Evolutionary conservation across 2,329 filamentous ascomycete genomes (phyloP).

Genomic region (Fusarium brachygibbosum): DNA sequence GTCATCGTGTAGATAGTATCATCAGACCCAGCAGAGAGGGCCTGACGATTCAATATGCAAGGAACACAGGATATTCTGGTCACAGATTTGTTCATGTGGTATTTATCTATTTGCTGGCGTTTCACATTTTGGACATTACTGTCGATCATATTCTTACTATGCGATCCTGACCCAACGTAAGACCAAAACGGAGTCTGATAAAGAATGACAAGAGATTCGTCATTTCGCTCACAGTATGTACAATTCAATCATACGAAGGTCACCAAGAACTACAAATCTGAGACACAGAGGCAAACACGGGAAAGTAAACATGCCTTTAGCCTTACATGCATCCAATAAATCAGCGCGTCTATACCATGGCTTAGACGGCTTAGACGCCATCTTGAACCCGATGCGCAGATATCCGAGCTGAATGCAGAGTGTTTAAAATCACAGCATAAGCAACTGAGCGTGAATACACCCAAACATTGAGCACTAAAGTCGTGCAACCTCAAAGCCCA

Average conservation of each 20-base stretch:
- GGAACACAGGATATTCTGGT: constrained; percentile 10
- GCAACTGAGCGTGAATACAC: not conserved
- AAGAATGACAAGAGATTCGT: constrained; percentile 27
- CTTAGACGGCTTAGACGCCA: constrained; percentile 3
- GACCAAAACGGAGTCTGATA: constrained; percentile 12
- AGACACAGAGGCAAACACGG: constrained; percentile 7
- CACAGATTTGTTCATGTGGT: constrained; percentile 29
- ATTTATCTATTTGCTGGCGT: constrained; percentile 15
- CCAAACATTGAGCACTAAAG: constrained; percentile 15
- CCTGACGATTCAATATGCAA: constrained; percentile 18
- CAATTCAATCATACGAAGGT: not conserved
- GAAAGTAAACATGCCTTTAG: not conserved
- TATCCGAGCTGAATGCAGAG: constrained; percentile 7
- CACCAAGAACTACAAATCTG: not conserved
- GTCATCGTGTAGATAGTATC: constrained; percentile 31
- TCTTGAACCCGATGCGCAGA: constrained; percentile 19
- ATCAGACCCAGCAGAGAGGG: constrained; percentile 15
- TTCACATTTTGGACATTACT: constrained; percentile 10
- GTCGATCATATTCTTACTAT: constrained; percentile 9
- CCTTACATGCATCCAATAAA: not conserved
- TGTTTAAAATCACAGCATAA: constrained; percentile 3
- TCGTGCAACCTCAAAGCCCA: constrained; percentile 24
- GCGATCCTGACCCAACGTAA: constrained; percentile 10
- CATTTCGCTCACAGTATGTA: constrained; percentile 12
- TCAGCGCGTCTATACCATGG: constrained; percentile 16